These are phyloP conservation scores for Aureobasidium sp. DNA, from an alignment of 2,329 filamentous ascomycete genomes.

Conservation along the genomic window DNA sequence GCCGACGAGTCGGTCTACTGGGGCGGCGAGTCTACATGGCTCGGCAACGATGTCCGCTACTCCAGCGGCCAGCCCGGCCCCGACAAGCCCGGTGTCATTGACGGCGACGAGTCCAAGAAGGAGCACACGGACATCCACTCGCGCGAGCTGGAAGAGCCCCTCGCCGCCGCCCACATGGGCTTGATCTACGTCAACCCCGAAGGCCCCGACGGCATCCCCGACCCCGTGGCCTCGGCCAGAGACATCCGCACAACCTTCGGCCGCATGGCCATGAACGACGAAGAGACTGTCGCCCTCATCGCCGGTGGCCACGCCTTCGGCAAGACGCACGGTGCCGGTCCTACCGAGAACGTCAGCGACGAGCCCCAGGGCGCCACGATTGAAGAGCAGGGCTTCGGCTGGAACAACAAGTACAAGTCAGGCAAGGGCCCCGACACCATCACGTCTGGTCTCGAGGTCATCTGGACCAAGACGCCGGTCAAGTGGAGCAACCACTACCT, in stretches of 20 bases:
- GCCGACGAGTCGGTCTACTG: constrained; percentile 71
- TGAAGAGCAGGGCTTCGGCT: constrained; percentile 64
- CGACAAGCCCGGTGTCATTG: constrained; percentile 36
- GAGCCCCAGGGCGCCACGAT: constrained; percentile 61
- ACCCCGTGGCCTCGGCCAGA: constrained; percentile 59
- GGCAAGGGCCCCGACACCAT: constrained; percentile 68
- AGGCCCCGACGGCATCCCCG: constrained; percentile 65
- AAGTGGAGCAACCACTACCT: constrained; percentile 72
- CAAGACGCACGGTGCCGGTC: constrained; percentile 70
- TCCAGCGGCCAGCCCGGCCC: constrained; percentile 44
- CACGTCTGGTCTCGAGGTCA: constrained; percentile 71
- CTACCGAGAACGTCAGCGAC: constrained; percentile 55
- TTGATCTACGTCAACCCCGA: constrained; percentile 79
- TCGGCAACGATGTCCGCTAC: constrained; percentile 69
- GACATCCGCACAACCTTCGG: constrained; percentile 70
- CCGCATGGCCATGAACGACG: constrained; percentile 78
- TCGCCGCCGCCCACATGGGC: constrained; percentile 66
- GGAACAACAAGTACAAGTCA: constrained; percentile 56
- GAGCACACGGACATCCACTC: constrained; percentile 43
- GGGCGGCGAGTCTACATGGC: constrained; percentile 68
- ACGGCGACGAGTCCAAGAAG: constrained; percentile 37
- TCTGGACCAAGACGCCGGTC: constrained; percentile 68
- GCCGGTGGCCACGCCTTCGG: constrained; percentile 72
- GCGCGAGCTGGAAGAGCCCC: constrained; percentile 60
- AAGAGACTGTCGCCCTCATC: constrained; percentile 74